Conservation (phyloP, 768 basidiomycete species). For the Phaffia australis region DNA sequence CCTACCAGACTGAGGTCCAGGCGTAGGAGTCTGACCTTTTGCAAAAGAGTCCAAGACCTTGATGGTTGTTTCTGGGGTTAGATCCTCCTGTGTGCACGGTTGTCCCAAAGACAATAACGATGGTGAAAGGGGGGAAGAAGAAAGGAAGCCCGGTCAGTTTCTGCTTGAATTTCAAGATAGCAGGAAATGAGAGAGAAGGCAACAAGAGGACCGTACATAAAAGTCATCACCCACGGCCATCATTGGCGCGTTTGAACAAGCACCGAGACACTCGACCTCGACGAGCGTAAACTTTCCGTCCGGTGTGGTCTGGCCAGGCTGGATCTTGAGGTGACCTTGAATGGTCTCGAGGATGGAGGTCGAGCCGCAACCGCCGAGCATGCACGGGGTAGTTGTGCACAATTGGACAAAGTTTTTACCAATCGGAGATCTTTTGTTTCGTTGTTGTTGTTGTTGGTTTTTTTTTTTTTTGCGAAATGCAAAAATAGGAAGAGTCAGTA, state of each 20-base stretch:
- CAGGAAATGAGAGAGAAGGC: not conserved
- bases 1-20: conserved; percentile 84
- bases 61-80: conserved; percentile 42
- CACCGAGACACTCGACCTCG: conserved; percentile 97
- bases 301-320: conserved; percentile 82
- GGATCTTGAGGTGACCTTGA: conserved; percentile 68
- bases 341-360: conserved; percentile 80
- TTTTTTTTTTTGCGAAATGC: too few species aligned
- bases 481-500: too few species aligned
- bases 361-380: conserved; percentile 66
- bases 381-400: conserved; percentile 98
- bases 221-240: conserved; percentile 91
- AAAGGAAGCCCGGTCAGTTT: not conserved
- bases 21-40: conserved; percentile 68
- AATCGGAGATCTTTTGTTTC: conserved; percentile 5
- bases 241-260: conserved; percentile 89
- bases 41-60: conserved; percentile 40
- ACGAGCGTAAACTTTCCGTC: conserved; percentile 95
- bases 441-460: too few species aligned
- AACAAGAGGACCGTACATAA: conserved; percentile 52
- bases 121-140: not conserved
- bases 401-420: conserved; percentile 76
- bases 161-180: not conserved
- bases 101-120: too few species aligned
- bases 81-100: conserved; percentile 37